These are phyloP conservation scores for Erodium texanum DNA, from an alignment of 441 rosid genomes.

Conservation along the genomic window DNA sequence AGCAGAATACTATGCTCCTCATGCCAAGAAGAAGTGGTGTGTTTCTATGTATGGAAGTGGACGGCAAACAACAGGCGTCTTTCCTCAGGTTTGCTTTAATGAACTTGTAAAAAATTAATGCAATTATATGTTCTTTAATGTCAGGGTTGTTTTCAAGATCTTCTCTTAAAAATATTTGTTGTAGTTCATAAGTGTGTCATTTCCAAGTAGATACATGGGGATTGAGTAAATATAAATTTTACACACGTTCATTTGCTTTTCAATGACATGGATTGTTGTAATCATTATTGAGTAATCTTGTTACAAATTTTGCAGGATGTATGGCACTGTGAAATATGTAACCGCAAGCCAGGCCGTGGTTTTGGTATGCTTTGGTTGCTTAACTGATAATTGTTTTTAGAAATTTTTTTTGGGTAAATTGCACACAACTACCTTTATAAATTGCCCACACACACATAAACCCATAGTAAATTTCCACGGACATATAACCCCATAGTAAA, in stretches of 20 bases:
- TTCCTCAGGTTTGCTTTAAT: conserved; percentile 55
- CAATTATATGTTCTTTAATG: neutral
- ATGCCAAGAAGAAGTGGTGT: conserved; percentile 80
- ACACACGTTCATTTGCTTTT: neutral
- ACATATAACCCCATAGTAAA: too few relatives aligned
- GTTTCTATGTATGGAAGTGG: conserved; percentile 83
- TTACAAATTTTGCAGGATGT: conserved; percentile 59
- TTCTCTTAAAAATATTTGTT: neutral
- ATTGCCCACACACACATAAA: too few relatives aligned
- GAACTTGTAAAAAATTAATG: conserved; percentile 6
- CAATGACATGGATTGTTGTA: conserved; percentile 9
- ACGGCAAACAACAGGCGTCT: conserved; percentile 65
- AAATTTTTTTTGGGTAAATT: too few relatives aligned
- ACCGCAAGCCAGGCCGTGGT: conserved; percentile 97
- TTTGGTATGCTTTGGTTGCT: conserved; percentile 52
- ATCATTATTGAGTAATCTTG: conserved; percentile 8
- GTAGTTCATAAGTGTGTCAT: conserved; percentile 4
- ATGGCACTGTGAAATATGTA: conserved; percentile 99
- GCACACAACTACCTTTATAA: too few relatives aligned
- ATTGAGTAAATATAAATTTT: neutral
- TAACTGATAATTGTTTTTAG: too few relatives aligned
- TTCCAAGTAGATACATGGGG: neutral
- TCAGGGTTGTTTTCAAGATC: conserved; percentile 7
- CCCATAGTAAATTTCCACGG: too few relatives aligned
- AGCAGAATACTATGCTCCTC: conserved; percentile 56